Conservation (phyloP, 768 basidiomycete species). For the Royoungia palumana region DNA sequence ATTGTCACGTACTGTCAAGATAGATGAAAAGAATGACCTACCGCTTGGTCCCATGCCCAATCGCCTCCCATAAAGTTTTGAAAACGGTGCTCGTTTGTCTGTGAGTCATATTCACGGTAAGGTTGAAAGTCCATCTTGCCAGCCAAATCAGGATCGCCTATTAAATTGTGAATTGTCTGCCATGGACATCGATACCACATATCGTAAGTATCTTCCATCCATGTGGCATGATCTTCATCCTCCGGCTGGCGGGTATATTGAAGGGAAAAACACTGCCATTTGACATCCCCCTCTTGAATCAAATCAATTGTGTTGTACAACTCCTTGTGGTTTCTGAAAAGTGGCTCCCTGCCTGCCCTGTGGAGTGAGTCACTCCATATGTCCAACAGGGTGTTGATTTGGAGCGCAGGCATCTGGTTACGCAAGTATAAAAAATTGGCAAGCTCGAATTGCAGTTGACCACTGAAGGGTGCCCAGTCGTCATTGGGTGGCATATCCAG, state of each 20-base stretch:
- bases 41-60: constrained; percentile 6
- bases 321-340: neutral
- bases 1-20: neutral
- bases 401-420: no score
- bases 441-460: no score
- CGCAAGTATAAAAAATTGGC: no score
- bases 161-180: neutral
- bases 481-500: no score
- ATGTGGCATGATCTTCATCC: neutral
- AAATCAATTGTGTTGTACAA: neutral
- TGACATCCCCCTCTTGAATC: neutral
- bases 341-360: no score
- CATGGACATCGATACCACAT: no score
- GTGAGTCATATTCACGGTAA: neutral
- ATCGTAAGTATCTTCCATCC: neutral
- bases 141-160: neutral
- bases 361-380: no score
- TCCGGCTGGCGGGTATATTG: neutral
- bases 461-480: no score
- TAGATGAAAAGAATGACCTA: neutral
- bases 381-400: no score
- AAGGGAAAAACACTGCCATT: neutral
- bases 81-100: neutral
- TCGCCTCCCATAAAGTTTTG: constrained; percentile 1
- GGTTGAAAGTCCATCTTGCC: neutral